Evolutionary conservation across 768 basidiomycete species (phyloP), one percentile per base, ranked within the genome.

Genomic region (Tricholoma bakamatsutake): DNA sequence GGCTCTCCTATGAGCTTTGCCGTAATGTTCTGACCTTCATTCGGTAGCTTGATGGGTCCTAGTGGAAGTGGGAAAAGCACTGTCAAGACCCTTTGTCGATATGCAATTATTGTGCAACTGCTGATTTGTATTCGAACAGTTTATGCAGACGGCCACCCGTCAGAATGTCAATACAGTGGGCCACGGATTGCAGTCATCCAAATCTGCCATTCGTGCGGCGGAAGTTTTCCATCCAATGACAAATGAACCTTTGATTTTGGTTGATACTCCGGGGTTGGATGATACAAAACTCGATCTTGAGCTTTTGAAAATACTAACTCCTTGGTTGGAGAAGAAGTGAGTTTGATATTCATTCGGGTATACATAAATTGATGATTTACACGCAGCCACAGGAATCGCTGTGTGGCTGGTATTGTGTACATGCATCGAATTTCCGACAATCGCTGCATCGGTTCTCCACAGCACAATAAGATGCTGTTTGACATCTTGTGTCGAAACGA

Each of bases 341-440:
- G 31, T 31, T 33, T 27, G 8, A 43, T 17, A 9, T 10, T 21
- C 15, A 1, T 12, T 31, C n/a, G 10, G 15, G 10, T 33, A 18
- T 18, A 53, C 9, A 30, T 4, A 7, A 30, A 43, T 42, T 53
- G 28, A 53, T 17, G 10, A 11, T 21, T 31, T n/a, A 8, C 31
- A 2, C 15, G 15, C n/a, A 53, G 52, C 17, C 31, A 53, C 37
- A 30, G 13, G 7, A 42, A 42, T 33, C 33, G 51, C 46, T 24
- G 51, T 33, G 30, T 42, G 35, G 39, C 39, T 43, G 28, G 52
- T 43, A 31, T 53, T 18, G 39, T 53, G 13, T 53, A 53, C 15
- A 40, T 53, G 28, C 28, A 43, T 31, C 52, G 52, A 17, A 42
- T 53, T 18, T 42, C 52, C n/a, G 52, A 53, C 17, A 53, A 53